Evolutionary conservation across 805 yeast genomes (phyloP).

Genomic region (Tetrapisispora arboricola): DNA sequence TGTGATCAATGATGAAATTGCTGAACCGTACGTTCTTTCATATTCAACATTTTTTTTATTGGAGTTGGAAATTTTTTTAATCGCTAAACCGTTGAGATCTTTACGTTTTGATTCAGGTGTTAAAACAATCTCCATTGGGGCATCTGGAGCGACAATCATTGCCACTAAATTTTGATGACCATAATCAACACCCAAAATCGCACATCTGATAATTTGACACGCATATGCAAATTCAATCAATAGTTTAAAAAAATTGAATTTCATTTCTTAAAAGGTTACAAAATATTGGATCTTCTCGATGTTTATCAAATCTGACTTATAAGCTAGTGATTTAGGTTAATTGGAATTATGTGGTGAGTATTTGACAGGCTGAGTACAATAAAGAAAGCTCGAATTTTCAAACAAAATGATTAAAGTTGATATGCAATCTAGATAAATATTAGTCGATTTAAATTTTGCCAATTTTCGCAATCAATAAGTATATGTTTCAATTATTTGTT

Average conservation of each 20-base stretch:
- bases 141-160: constrained; percentile 80
- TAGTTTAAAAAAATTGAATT: background rate
- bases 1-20: constrained; percentile 57
- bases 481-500: too few relatives aligned
- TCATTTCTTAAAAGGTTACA: background rate
- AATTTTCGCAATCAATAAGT: too few relatives aligned
- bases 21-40: constrained; percentile 70
- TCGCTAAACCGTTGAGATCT: constrained; percentile 59
- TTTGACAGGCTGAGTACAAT: too few relatives aligned
- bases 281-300: too few relatives aligned
- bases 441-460: too few relatives aligned
- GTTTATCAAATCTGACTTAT: too few relatives aligned
- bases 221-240: background rate
- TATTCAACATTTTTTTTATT: constrained; percentile 24
- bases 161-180: constrained; percentile 87
- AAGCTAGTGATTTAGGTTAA: too few relatives aligned
- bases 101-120: constrained; percentile 89
- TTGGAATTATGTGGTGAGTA: too few relatives aligned
- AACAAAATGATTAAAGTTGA: too few relatives aligned
- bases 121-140: constrained; percentile 79
- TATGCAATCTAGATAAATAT: too few relatives aligned
- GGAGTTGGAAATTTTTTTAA: background rate
- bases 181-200: constrained; percentile 78
- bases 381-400: too few relatives aligned
- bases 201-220: constrained; percentile 28